Evolutionary conservation across 1,284 basidiomycete genomes (phyloP).

Genomic region (Melampsora americana): DNA sequence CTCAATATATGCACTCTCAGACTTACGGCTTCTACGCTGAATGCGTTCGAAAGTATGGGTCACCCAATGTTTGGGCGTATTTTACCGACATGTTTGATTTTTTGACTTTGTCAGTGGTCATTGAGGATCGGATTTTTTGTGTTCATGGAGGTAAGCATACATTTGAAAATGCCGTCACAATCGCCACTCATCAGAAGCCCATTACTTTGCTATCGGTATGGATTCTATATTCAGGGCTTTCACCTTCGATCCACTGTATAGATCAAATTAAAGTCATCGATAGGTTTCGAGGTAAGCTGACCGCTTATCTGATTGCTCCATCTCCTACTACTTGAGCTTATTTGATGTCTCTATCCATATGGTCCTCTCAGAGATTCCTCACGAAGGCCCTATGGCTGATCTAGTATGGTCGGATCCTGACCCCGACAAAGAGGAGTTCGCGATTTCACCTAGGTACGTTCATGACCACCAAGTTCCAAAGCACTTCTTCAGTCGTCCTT

Average conservation of each 20-base stretch:
- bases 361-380: conserved; percentile 76
- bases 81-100: conserved; percentile 99
- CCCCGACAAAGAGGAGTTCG: conserved; percentile 97
- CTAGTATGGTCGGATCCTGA: conserved; percentile 99
- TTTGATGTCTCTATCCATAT: background rate
- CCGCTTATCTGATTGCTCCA: background rate
- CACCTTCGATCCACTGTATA: conserved; percentile 96
- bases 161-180: conserved; percentile 6
- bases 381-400: conserved; percentile 99
- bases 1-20: conserved; percentile 58
- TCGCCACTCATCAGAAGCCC: background rate
- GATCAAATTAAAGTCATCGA: conserved; percentile 99
- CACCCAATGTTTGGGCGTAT: conserved; percentile 95
- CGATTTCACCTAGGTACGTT: conserved; percentile 83
- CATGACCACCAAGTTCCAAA: background rate
- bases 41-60: conserved; percentile 95
- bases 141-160: conserved; percentile 81
- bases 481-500: no score
- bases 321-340: background rate
- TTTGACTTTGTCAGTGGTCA: conserved; percentile 91
- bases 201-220: background rate
- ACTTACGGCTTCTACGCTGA: conserved; percentile 99
- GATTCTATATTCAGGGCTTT: conserved; percentile 64
- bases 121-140: conserved; percentile 98
- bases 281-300: conserved; percentile 76